phyloP scores from a whole-genome alignment of 805 yeast species.

The Sugiyamaella qingdaonensis region DNA sequence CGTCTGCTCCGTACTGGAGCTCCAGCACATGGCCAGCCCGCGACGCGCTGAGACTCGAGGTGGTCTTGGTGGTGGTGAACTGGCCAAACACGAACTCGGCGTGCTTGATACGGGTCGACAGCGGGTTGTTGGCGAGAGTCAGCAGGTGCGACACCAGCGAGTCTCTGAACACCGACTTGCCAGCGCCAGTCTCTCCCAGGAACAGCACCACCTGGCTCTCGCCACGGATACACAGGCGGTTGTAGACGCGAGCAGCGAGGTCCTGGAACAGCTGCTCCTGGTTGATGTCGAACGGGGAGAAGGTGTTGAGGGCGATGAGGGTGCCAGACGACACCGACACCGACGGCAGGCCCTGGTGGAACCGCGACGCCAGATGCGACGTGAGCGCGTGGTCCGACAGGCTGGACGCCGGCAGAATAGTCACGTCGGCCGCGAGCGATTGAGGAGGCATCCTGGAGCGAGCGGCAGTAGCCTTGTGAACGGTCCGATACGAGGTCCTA shows the following conservation, averaged over 20 bases:
- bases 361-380: constrained; percentile 40
- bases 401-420: constrained; percentile 34
- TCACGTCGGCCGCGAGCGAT: constrained; percentile 30
- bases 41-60: constrained; percentile 36
- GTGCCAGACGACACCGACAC: constrained; percentile 36
- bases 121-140: constrained; percentile 35
- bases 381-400: constrained; percentile 39
- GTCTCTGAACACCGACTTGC: constrained; percentile 36
- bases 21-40: constrained; percentile 54
- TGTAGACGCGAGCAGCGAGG: constrained; percentile 36
- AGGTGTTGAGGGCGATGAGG: constrained; percentile 38
- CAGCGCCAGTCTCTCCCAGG: constrained; percentile 39
- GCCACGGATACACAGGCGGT: constrained; percentile 34
- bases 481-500: background rate
- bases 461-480: too few species aligned
- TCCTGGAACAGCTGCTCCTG: constrained; percentile 36
- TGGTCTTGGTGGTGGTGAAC: constrained; percentile 38
- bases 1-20: constrained; percentile 45
- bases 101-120: constrained; percentile 32
- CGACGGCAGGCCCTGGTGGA: constrained; percentile 40
- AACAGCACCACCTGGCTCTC: constrained; percentile 38
- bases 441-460: constrained; percentile 15
- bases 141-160: constrained; percentile 30
- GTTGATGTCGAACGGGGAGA: constrained; percentile 33
- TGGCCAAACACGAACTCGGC: constrained; percentile 36